Base-by-base conservation (phyloP, 345 rosid genomes). In the Salix arbutifolia region DNA sequence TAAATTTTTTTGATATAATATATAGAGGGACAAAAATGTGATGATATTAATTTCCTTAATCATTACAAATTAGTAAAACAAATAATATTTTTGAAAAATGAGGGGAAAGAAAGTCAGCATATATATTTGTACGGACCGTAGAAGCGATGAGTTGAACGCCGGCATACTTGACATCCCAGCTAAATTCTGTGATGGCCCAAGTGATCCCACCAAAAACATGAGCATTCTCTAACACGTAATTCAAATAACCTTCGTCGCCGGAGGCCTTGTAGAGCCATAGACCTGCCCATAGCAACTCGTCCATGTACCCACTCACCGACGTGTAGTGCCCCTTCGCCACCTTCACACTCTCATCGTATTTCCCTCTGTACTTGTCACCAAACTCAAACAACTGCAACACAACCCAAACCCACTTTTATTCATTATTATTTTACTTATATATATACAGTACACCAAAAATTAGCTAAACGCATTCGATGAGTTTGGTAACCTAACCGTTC, bases 111-210 rank as follows among this genome's bases (percentile, higher is more conserved):
- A 33, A 33, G 35, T 33, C 35, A 33, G 35, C 5, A 31, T 31
- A 0, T 31, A 31, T 31, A 31, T 31, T 31, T 31, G 33, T 4
- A 31, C 33, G 33, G 33, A 31, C 37, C 37, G 37, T 33, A 33
- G 37, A 89, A 53, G 94, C 93, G 46, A 90, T 78, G 64, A 93
- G 68, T 70, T 95, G 99, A 78, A 96, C 74, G 12, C 94, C 99
- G 65, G 97, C 93, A 65, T 85, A 93, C 84, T 96, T 96, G 23
- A 96, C 98, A 84, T 96, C 99, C 99, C 99, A 96, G 80, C 99
- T 96, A 83, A 96, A 96, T 79, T 96, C 98, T 1, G 96, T 80
- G 53, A 96, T 92, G 80, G 98, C 90, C 98, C 98, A 96, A 50
- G 91, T 89, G 81, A 86, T 84, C 35, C 98, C 98, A 38, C 99